These are phyloP conservation scores for Pleurostoma richardsiae DNA, from an alignment of 2,329 filamentous ascomycete genomes.

Conservation along the genomic window DNA sequence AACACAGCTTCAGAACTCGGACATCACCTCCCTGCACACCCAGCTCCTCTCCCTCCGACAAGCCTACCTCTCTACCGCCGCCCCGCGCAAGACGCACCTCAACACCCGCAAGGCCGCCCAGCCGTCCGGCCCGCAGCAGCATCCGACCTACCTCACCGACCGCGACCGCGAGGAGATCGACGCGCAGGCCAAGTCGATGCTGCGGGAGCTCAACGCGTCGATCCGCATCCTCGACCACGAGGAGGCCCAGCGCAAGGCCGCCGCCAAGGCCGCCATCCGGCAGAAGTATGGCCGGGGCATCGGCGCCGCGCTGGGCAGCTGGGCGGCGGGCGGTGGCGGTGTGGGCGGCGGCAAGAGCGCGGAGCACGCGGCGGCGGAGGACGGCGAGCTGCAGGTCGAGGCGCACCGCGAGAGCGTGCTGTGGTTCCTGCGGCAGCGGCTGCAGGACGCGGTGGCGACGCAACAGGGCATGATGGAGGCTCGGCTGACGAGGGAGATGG, in stretches of 20 bases:
- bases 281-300: conserved; percentile 64
- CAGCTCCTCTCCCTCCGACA: conserved; percentile 82
- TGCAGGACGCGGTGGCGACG: conserved; percentile 71
- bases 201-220: conserved; percentile 78
- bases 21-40: conserved; percentile 73
- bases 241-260: conserved; percentile 75
- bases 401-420: conserved; percentile 77
- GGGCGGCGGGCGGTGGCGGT: conserved; percentile 63
- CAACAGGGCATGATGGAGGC: conserved; percentile 94
- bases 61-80: conserved; percentile 81
- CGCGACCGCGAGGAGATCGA: conserved; percentile 82
- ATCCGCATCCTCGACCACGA: conserved; percentile 78
- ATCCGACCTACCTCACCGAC: conserved; percentile 62
- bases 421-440: conserved; percentile 70
- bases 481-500: conserved; percentile 74
- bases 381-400: conserved; percentile 58
- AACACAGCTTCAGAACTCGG: conserved; percentile 59
- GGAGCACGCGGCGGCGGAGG: conserved; percentile 71
- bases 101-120: conserved; percentile 31
- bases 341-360: conserved; percentile 41
- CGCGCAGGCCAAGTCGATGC: conserved; percentile 75
- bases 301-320: conserved; percentile 52
- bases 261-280: conserved; percentile 63
- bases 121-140: conserved; percentile 26
- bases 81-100: conserved; percentile 53